Evolutionary conservation across 768 basidiomycete genomes (phyloP).

Genomic region (Leucogyrophana mollusca): DNA sequence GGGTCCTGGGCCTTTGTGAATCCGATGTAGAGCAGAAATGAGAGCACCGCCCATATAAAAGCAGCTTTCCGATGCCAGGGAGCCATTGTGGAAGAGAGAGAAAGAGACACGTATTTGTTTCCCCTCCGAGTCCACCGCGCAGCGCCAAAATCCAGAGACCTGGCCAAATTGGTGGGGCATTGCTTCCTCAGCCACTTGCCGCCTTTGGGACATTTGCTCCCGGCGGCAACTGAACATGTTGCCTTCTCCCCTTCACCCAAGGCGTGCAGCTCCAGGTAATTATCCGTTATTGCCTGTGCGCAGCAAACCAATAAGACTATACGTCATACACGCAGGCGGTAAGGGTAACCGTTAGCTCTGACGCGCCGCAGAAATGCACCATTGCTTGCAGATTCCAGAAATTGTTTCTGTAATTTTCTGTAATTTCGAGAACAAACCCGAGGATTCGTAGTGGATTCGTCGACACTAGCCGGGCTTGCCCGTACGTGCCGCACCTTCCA

Average conservation of each 20-base stretch:
- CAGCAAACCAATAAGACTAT: too few relatives aligned
- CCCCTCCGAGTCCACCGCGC: background rate
- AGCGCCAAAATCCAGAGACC: background rate
- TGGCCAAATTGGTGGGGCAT: too few relatives aligned
- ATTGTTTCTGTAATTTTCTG: background rate
- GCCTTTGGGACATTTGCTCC: too few relatives aligned
- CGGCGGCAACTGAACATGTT: too few relatives aligned
- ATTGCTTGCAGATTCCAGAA: constrained; percentile 1
- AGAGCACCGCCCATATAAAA: constrained; percentile 22
- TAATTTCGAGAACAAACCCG: background rate
- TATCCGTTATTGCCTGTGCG: too few relatives aligned
- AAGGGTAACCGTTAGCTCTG: background rate
- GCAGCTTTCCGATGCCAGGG: constrained; percentile 24
- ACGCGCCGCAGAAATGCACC: background rate
- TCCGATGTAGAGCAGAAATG: constrained; percentile 19
- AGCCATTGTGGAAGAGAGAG: constrained; percentile 24
- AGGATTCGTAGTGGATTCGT: background rate
- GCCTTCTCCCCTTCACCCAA: too few relatives aligned
- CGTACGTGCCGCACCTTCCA: background rate
- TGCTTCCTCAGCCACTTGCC: too few relatives aligned
- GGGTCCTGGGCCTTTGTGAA: constrained; percentile 42
- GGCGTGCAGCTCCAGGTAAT: too few relatives aligned
- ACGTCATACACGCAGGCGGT: too few relatives aligned
- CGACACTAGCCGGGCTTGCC: background rate
- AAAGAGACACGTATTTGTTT: background rate